A percentile compares a stretch with the other conserved stretches of the same genome.
phyloP scores from a whole-genome alignment of 352 stramenopile species.

The Peronospora tabacina region DNA sequence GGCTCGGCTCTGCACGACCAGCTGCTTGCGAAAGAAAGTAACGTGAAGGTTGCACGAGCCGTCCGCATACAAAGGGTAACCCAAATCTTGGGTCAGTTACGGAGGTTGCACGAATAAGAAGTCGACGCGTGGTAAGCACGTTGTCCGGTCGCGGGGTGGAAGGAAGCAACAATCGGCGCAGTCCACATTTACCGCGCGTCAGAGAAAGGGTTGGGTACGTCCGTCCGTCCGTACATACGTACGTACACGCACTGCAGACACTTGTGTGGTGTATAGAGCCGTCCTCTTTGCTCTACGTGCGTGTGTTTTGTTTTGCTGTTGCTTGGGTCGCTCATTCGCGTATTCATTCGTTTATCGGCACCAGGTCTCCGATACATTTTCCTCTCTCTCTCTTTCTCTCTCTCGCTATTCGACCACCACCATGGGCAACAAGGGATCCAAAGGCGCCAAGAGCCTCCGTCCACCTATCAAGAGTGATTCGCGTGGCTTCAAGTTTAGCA shows the following conservation, averaged over 20 bases:
- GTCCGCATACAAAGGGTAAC: not conserved
- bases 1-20: not conserved
- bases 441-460: constrained; percentile 53
- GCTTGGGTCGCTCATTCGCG: constrained; percentile 25
- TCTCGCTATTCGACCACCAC: constrained; percentile 3
- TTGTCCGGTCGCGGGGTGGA: constrained; percentile 18
- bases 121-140: constrained; percentile 12
- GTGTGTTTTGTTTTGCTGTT: not conserved
- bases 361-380: constrained; percentile 25
- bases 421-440: constrained; percentile 84
- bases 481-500: constrained; percentile 70
- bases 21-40: constrained; percentile 9
- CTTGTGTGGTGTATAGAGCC: constrained; percentile 11
- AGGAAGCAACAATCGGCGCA: constrained; percentile 18
- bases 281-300: constrained; percentile 8
- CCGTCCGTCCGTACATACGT: constrained; percentile 4
- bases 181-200: constrained; percentile 26
- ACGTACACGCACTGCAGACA: not conserved
- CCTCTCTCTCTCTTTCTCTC: not conserved
- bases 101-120: constrained; percentile 21
- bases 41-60: constrained; percentile 5
- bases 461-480: constrained; percentile 81
- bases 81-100: constrained; percentile 5
- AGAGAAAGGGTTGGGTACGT: constrained; percentile 26
- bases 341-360: constrained; percentile 34